Percentiles rank a stretch among this genome's conserved stretches.
Conservation (phyloP, 164 flowering plant species). For the Buxus sempervirens region DNA sequence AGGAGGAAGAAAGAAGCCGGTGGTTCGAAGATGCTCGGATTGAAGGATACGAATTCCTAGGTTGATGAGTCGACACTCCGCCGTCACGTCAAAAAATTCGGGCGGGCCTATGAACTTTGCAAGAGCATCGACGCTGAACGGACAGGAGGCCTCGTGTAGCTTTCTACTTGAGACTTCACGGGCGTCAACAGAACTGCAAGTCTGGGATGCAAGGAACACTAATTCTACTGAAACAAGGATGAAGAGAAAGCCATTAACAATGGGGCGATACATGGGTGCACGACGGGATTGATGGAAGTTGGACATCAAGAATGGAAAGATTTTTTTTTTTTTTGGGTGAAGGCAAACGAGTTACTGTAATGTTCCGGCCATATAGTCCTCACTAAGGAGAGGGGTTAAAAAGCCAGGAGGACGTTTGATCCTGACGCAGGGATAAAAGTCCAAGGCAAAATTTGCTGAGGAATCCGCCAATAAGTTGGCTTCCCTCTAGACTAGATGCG, state of each 20-base stretch:
- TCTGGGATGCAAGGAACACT: background rate
- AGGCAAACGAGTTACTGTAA: no score
- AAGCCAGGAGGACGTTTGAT: no score
- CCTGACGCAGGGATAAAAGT: no score
- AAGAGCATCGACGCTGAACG: background rate
- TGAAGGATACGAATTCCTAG: background rate
- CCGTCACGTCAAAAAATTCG: background rate
- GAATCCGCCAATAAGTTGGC: no score
- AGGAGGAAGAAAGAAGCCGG: conserved; percentile 44
- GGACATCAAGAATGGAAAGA: no score
- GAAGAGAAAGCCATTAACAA: background rate
- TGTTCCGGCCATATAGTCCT: no score
- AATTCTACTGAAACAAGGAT: background rate
- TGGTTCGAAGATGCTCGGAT: conserved; percentile 8
- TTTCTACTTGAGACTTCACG: background rate
- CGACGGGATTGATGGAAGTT: no score
- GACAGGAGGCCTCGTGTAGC: background rate
- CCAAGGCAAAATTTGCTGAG: no score
- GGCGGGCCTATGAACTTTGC: background rate
- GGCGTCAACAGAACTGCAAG: background rate
- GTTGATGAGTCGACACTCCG: background rate
- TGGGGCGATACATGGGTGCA: no score
- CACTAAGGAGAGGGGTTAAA: no score
- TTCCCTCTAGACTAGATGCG: no score
- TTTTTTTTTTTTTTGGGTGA: no score